Evolutionary conservation across 345 rosid species (phyloP).

Genomic region (Mercurialis annua): DNA sequence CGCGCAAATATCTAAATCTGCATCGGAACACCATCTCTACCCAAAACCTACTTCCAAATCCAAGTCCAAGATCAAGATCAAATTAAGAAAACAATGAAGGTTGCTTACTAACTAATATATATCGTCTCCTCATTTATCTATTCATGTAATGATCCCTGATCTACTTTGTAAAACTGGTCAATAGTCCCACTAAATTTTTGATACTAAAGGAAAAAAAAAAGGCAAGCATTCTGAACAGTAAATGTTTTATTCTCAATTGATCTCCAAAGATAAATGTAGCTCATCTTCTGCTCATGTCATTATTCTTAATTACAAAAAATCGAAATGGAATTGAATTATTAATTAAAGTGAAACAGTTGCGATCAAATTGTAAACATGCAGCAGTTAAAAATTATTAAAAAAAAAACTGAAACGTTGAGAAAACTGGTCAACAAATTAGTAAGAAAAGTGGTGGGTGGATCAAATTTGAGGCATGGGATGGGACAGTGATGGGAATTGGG

Average conservation of each 20-base stretch:
- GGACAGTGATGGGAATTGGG: neutral
- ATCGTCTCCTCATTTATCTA: too few relatives aligned
- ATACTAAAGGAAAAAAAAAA: neutral
- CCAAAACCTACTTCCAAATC: slow-evolving; percentile 29
- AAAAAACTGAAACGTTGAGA: too few relatives aligned
- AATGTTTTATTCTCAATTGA: too few relatives aligned
- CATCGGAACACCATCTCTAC: slow-evolving; percentile 23
- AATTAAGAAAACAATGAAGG: slow-evolving; percentile 20
- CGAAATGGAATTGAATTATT: too few relatives aligned
- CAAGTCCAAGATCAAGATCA: slow-evolving; percentile 32
- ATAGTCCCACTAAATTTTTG: neutral
- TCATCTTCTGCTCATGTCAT: too few relatives aligned
- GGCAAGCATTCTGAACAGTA: neutral
- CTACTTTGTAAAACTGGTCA: slow-evolving; percentile 4
- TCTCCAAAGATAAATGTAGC: too few relatives aligned
- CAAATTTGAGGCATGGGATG: neutral
- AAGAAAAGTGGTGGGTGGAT: too few relatives aligned
- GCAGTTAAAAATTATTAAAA: too few relatives aligned
- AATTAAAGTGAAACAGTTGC: too few relatives aligned
- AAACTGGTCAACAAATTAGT: too few relatives aligned
- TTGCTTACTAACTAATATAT: neutral
- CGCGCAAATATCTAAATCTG: too few relatives aligned
- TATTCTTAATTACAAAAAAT: too few relatives aligned
- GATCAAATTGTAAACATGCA: neutral
- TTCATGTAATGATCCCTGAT: neutral